Percentiles rank a stretch among this genome's conserved stretches.
Conservation (phyloP, 768 basidiomycete species). For the Tricholomella constricta region DNA sequence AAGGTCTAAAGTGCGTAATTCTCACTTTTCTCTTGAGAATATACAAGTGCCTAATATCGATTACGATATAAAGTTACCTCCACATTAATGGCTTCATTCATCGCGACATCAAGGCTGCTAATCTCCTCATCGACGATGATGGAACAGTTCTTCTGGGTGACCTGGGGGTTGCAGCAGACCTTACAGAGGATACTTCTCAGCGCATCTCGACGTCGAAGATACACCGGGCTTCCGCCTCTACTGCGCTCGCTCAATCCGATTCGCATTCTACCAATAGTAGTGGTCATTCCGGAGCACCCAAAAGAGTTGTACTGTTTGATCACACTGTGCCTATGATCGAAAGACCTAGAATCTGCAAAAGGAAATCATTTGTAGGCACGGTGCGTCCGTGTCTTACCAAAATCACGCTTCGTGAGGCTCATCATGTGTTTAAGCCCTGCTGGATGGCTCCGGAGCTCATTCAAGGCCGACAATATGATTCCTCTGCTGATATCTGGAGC, state of each 20-base stretch:
- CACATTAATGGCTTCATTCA: slow-evolving; percentile 91
- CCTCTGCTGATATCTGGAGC: slow-evolving; percentile 93
- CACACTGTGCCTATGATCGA: slow-evolving; percentile 23
- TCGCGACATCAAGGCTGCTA: slow-evolving; percentile 92
- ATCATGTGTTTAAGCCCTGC: slow-evolving; percentile 57
- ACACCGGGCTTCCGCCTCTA: slow-evolving; percentile 32
- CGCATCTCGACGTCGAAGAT: slow-evolving; percentile 22
- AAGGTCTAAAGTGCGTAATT: slow-evolving; percentile 76
- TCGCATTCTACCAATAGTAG: slow-evolving; percentile 10
- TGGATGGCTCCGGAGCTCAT: slow-evolving; percentile 99
- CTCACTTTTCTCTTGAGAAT: background rate
- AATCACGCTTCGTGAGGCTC: background rate
- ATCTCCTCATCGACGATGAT: slow-evolving; percentile 88
- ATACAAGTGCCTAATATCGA: slow-evolving; percentile 1
- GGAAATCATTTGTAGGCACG: slow-evolving; percentile 93
- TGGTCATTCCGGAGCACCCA: slow-evolving; percentile 14
- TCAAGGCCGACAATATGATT: slow-evolving; percentile 80
- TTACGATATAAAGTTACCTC: slow-evolving; percentile 59
- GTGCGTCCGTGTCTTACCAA: slow-evolving; percentile 37
- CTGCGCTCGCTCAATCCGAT: slow-evolving; percentile 28
- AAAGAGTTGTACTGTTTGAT: slow-evolving; percentile 39
- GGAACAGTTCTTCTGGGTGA: slow-evolving; percentile 91
- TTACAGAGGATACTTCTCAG: slow-evolving; percentile 63
- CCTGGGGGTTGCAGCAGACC: slow-evolving; percentile 87
- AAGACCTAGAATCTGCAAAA: slow-evolving; percentile 64